Evolutionary conservation across 1,139 yeast genomes (phyloP).

Genomic region (Kodamaea plutei): DNA sequence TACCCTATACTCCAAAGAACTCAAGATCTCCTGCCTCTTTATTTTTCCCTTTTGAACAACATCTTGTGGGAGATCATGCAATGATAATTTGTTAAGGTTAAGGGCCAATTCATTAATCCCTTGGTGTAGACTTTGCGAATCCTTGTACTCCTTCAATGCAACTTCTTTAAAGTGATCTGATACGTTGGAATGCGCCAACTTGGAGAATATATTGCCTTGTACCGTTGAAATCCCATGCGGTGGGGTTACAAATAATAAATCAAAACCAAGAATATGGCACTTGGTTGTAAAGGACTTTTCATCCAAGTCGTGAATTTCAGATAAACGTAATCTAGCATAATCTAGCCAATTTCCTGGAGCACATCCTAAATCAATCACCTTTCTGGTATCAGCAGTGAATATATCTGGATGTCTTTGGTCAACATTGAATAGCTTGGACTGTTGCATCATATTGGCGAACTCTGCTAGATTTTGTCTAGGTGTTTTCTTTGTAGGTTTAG

Average conservation of each 20-base stretch:
- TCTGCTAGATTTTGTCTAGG: slow-evolving; percentile 25
- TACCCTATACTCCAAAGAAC: slow-evolving; percentile 22
- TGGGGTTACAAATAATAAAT: slow-evolving; percentile 72
- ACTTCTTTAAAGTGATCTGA: slow-evolving; percentile 50
- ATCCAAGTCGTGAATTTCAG: slow-evolving; percentile 24
- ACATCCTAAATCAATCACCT: slow-evolving; percentile 56
- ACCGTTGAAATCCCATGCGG: slow-evolving; percentile 75
- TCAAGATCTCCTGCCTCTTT: slow-evolving; percentile 9
- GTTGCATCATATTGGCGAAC: slow-evolving; percentile 20
- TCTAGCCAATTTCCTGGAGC: slow-evolving; percentile 98
- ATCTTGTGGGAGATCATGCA: slow-evolving; percentile 12
- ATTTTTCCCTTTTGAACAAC: slow-evolving; percentile 7
- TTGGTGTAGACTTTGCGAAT: slow-evolving; percentile 13
- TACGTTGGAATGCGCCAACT: slow-evolving; percentile 59
- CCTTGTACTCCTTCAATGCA: slow-evolving; percentile 18
- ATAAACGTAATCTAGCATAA: slow-evolving; percentile 48
- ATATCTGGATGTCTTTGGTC: slow-evolving; percentile 26
- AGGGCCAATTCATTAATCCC: slow-evolving; percentile 18
- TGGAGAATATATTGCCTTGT: slow-evolving; percentile 82
- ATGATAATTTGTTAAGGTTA: slow-evolving; percentile 12
- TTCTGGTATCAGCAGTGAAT: slow-evolving; percentile 23
- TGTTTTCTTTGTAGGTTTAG: slow-evolving; percentile 9
- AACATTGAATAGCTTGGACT: slow-evolving; percentile 24
- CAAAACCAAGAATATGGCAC: slow-evolving; percentile 81
- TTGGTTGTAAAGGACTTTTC: slow-evolving; percentile 50